Evolutionary conservation across 164 flowering plant genomes (phyloP).

Genomic region (Santalum album): DNA sequence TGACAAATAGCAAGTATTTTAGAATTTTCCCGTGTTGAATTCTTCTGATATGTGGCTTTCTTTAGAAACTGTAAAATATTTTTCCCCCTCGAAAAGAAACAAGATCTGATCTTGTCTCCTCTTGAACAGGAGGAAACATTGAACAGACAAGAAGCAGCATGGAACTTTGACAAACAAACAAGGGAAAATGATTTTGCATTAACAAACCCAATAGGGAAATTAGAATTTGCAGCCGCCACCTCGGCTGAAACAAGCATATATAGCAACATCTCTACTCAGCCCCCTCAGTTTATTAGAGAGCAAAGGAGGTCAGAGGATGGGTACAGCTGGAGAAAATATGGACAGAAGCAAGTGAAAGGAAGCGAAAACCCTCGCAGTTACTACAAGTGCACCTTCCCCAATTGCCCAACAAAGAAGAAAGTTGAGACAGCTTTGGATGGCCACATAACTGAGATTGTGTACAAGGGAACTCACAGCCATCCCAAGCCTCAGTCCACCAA

Average conservation of each 20-base stretch:
- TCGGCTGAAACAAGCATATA: slow-evolving; percentile 17
- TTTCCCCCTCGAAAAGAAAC: too few species aligned
- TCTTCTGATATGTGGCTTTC: too few species aligned
- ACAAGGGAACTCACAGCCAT: slow-evolving; percentile 79
- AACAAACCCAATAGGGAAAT: slow-evolving; percentile 16
- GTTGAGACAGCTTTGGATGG: slow-evolving; percentile 75
- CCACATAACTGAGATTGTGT: slow-evolving; percentile 75
- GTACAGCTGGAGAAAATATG: slow-evolving; percentile 85
- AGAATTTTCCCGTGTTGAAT: too few species aligned
- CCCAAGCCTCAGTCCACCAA: slow-evolving; percentile 69
- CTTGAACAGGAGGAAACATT: slow-evolving; percentile 23
- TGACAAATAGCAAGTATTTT: too few species aligned
- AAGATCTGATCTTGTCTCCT: too few species aligned
- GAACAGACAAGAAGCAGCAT: slow-evolving; percentile 20
- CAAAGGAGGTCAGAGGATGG: slow-evolving; percentile 68
- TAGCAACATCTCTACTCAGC: slow-evolving; percentile 5
- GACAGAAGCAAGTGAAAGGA: slow-evolving; percentile 83
- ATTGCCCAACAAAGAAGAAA: slow-evolving; percentile 77
- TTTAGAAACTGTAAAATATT: too few species aligned
- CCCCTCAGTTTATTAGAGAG: slow-evolving; percentile 37
- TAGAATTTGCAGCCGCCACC: slow-evolving; percentile 23
- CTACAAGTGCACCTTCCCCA: slow-evolving; percentile 71
- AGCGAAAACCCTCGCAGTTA: slow-evolving; percentile 77
- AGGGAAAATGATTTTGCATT: slow-evolving; percentile 20
- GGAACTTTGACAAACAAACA: slow-evolving; percentile 27